Base-by-base conservation (phyloP, 495 filamentous ascomycete genomes). In the Aspergillus cristatus region DNA sequence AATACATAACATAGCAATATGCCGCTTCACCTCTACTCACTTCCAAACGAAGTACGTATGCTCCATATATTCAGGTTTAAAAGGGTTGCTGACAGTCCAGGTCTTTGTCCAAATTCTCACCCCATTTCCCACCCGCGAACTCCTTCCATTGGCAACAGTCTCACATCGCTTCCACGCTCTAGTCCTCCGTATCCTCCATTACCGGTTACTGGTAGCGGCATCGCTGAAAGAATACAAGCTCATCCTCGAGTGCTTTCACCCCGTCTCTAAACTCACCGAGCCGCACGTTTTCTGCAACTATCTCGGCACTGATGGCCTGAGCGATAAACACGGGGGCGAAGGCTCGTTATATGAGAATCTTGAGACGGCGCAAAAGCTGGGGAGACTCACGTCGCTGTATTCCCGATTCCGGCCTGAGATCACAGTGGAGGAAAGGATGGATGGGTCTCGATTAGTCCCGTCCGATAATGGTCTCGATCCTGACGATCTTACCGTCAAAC, bases 191-290 rank as follows among this genome's bases (percentile, higher is more conserved):
- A 70, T 89, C 31, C 55, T 88, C 15, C 76, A 82, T 43, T 58
- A 70, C 17, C 78, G 85, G 30, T 69, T 89, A 12, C 56, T 75
- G 24, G 46, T 65, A 14, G 74, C 75, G 16, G 66, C 76, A 3
- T 57, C 66, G 7, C 59, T 81, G 12, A 57, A 70, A 13, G 73
- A 78, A 37, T 75, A 81, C 51, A 67, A 74, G 28, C 57, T 88
- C 18, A 76, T 87, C 14, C 70, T 91, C 11, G 82, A 87, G 65
- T 84, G 81, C 62, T 87, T 79, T 50, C 82, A 82, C 44, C 84
- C 84, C 0, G 74, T 65, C 43, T 74, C 72, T n/a, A 80, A 76
- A 53, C 59, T 82, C 18, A 76, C 69, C 10, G 79, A 79, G 34
- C 78, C 82, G 2, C 78, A 77, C 31, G 71, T 82, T 2, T 78